Evolutionary conservation across 2,329 filamentous ascomycete species (phyloP).

Genomic region (Arthrobotrys musiformis): DNA sequence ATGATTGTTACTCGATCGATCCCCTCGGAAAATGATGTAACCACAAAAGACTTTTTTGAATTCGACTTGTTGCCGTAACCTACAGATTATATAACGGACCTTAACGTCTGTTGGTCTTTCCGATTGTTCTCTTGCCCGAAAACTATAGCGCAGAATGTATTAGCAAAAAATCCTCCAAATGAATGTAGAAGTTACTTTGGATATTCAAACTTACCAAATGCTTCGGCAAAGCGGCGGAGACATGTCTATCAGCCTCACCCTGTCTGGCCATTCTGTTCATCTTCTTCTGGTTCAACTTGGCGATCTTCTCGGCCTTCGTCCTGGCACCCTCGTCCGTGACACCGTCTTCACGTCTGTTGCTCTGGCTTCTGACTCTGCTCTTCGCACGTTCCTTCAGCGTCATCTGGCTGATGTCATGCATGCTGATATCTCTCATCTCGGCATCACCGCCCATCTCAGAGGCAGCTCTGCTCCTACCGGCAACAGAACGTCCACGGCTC

Average conservation of each 20-base stretch:
- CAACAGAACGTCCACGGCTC: conserved; percentile 78
- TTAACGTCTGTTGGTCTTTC: conserved; percentile 82
- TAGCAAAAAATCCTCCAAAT: neutral
- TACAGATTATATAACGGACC: neutral
- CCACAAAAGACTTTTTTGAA: conserved; percentile 2
- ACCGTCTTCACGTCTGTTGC: conserved; percentile 77
- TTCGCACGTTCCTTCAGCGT: conserved; percentile 73
- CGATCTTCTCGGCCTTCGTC: conserved; percentile 83
- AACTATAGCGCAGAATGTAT: conserved; percentile 68
- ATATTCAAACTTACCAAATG: conserved; percentile 78
- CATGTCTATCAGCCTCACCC: conserved; percentile 95
- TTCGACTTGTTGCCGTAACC: conserved; percentile 10
- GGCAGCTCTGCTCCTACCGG: conserved; percentile 69
- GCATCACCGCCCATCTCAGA: conserved; percentile 80
- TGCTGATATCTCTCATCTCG: conserved; percentile 63
- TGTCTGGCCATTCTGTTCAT: conserved; percentile 98
- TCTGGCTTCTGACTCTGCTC: conserved; percentile 75
- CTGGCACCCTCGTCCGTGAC: conserved; percentile 75
- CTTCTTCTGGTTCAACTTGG: conserved; percentile 93
- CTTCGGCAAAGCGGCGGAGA: conserved; percentile 81
- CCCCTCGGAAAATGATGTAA: no score
- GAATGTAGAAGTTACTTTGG: neutral
- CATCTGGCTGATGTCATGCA: conserved; percentile 65
- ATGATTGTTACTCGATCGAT: no score
- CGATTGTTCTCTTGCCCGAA: conserved; percentile 90